Evolutionary conservation across 768 basidiomycete genomes (phyloP), one percentile per base, ranked within the genome.

Genomic region (Melanogaster broomeanus): DNA sequence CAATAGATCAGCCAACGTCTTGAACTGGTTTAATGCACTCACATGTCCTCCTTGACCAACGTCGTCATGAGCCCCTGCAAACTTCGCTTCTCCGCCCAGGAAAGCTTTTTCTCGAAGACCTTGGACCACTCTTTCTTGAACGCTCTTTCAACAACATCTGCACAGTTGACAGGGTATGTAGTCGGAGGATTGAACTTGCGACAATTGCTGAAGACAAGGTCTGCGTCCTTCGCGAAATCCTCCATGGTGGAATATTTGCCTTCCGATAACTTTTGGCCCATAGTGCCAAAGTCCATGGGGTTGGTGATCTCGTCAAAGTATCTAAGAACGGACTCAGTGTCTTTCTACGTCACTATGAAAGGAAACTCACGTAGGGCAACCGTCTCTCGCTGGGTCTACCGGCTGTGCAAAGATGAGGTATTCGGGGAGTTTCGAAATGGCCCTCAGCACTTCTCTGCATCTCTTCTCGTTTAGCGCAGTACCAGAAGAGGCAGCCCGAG

Each of bases 211-310:
- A 97, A 87, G 42, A 97, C 81, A 5, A 95, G 81, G 47, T 90
- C 84, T 45, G 90, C 74, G 60, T 98, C 95, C 55, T 77, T 78
- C 49, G 78, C 83, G 54, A 98, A 87, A 0, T 85, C 83, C 45
- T 89, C 92, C 87, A 94, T 91, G 2, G 81, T 86, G 12, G 72
- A 58, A 66, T 98, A 99, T 61, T 80, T 74, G 43, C 77, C 81
- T 45, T 80, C 73, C 34, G 78, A 75, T 53, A 97, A 72, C 62
- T 90, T 92, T 34, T 75, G 72, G 13, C 68, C 67, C 58, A 97
- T 89, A 2, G 95, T 96, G 9, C 82, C 83, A 46, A 98, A 85
- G 70, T 98, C 94, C 96, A 98, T 98, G 6, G 96, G 96, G 57
- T 88, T 73, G 53, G 81, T 72, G 63, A 98, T 96, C 70, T 98